These are phyloP conservation scores for Cryphonectria nitschkei DNA, from an alignment of 2,329 filamentous ascomycete genomes.

Conservation along the genomic window DNA sequence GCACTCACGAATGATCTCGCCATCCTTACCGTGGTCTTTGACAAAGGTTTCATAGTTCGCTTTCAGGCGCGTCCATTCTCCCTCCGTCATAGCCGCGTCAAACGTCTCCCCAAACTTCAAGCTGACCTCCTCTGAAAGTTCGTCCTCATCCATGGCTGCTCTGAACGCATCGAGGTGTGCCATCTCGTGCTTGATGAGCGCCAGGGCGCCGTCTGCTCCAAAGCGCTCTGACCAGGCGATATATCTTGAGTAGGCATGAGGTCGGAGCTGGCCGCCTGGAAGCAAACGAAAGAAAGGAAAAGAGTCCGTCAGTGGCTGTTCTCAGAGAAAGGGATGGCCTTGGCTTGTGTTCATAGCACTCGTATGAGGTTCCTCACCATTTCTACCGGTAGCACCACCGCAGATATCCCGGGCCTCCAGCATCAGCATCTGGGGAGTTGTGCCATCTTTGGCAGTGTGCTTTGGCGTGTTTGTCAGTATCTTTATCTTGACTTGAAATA, in stretches of 20 bases:
- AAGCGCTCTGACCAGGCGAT: conserved; percentile 35
- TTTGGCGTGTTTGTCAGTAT: conserved; percentile 7
- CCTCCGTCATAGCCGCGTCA: conserved; percentile 39
- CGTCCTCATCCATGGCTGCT: conserved; percentile 25
- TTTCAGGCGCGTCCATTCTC: conserved; percentile 36
- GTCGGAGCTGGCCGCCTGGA: conserved; percentile 31
- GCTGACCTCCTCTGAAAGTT: conserved; percentile 36
- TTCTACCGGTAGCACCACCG: conserved; percentile 32
- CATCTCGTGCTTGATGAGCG: conserved; percentile 37
- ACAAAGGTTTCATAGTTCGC: conserved; percentile 36
- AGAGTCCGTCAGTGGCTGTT: not conserved
- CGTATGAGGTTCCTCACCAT: conserved; percentile 30
- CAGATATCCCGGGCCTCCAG: conserved; percentile 32
- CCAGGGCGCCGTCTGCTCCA: conserved; percentile 36
- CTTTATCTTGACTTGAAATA: not conserved
- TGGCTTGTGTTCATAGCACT: not conserved
- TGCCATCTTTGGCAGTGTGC: conserved; percentile 29
- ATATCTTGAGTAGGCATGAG: conserved; percentile 38
- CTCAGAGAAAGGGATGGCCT: not conserved
- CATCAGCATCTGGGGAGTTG: conserved; percentile 29
- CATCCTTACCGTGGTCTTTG: conserved; percentile 35
- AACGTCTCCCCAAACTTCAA: conserved; percentile 39
- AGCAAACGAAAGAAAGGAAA: too few relatives aligned
- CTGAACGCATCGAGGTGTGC: conserved; percentile 34
- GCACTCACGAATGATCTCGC: conserved; percentile 35